Conservation (phyloP, 257 asterid genomes). For the Agastache rugosa region DNA sequence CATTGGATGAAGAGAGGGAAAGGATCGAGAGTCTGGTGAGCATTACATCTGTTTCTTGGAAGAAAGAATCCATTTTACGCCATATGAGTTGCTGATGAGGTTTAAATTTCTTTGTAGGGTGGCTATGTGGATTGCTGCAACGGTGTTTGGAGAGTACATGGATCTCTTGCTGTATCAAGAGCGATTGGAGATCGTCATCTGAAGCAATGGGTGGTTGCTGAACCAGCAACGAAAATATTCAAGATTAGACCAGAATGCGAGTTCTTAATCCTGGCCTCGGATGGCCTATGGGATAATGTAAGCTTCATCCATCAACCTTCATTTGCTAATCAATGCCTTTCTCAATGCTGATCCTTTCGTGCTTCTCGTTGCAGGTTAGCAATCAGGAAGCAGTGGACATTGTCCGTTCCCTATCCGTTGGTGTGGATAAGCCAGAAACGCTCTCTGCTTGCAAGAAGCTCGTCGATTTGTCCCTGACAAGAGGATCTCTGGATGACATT, state of each 20-base stretch:
- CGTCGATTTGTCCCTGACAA: constrained; percentile 58
- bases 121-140: constrained; percentile 78
- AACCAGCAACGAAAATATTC: constrained; percentile 62
- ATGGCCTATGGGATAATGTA: constrained; percentile 92
- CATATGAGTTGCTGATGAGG: constrained; percentile 24
- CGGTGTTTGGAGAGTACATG: constrained; percentile 91
- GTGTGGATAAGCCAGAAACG: constrained; percentile 45
- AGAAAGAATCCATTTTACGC: neutral
- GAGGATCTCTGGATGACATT: constrained; percentile 78
- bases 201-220: constrained; percentile 79
- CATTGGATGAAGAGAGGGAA: constrained; percentile 62
- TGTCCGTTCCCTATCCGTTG: constrained; percentile 51
- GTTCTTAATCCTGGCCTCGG: constrained; percentile 83
- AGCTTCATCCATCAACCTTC: neutral
- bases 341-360: constrained; percentile 21
- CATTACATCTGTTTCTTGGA: neutral
- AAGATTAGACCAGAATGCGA: constrained; percentile 61
- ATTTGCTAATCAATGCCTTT: neutral
- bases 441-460: constrained; percentile 74
- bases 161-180: constrained; percentile 83
- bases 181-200: constrained; percentile 81
- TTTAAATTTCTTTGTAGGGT: constrained; percentile 55
- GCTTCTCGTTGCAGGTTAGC: constrained; percentile 54
- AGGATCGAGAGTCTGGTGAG: constrained; percentile 68
- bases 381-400: constrained; percentile 85